phyloP scores from a whole-genome alignment of 2,329 filamentous ascomycete genomes.

The Neonectria coccinea region DNA sequence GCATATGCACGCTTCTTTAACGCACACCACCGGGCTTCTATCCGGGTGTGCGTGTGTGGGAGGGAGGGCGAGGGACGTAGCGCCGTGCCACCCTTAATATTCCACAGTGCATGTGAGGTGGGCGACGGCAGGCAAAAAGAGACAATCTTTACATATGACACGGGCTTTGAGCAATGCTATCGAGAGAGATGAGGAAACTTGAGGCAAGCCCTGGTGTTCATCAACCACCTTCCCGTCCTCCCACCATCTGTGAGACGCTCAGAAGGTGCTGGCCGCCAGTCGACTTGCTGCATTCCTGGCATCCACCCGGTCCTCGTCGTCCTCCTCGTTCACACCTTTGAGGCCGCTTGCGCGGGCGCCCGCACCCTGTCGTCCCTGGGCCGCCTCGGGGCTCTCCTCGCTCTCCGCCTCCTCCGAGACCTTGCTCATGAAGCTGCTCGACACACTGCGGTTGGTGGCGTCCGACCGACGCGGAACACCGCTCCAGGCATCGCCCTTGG shows the following conservation, averaged over 20 bases:
- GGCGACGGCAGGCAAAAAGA: conserved; percentile 18
- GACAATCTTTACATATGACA: conserved; percentile 40
- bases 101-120: conserved; percentile 20
- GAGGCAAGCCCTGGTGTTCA: conserved; percentile 31
- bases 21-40: conserved; percentile 36
- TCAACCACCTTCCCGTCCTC: conserved; percentile 34
- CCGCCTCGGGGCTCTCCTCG: conserved; percentile 56
- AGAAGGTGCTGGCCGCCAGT: conserved; percentile 95
- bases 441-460: conserved; percentile 80
- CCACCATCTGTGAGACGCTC: conserved; percentile 41
- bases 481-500: conserved; percentile 98
- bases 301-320: conserved; percentile 93
- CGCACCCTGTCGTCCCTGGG: conserved; percentile 52
- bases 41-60: conserved; percentile 12
- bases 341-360: conserved; percentile 61
- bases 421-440: conserved; percentile 75
- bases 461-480: conserved; percentile 88
- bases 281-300: conserved; percentile 95
- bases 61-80: conserved; percentile 16
- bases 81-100: background rate
- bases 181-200: conserved; percentile 36
- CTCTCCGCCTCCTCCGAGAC: conserved; percentile 71
- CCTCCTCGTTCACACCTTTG: conserved; percentile 77
- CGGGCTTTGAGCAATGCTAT: conserved; percentile 43
- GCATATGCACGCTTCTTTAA: conserved; percentile 25